phyloP scores from a whole-genome alignment of 768 basidiomycete species.

The Fomitopsis serialis region DNA sequence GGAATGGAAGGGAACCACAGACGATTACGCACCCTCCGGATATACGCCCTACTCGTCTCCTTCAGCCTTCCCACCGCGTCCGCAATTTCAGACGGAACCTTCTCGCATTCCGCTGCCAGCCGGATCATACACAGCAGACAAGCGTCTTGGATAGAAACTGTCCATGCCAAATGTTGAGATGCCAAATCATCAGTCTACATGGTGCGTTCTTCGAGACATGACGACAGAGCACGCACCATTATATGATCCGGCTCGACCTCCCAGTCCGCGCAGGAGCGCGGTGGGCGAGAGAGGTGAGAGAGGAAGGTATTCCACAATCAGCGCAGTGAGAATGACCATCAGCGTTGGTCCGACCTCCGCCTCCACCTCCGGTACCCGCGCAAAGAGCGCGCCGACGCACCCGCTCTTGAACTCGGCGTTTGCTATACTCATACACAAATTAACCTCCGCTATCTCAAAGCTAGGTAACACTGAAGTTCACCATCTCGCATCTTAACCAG shows the following conservation, averaged over 20 bases:
- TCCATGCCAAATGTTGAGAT: background rate
- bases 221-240: conserved; percentile 33
- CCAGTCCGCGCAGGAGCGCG: conserved; percentile 43
- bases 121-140: conserved; percentile 70
- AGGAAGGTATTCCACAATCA: conserved; percentile 58
- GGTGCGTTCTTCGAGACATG: background rate
- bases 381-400: conserved; percentile 26
- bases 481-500: conserved; percentile 47
- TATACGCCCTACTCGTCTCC: conserved; percentile 43
- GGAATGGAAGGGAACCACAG: background rate
- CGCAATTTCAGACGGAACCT: conserved; percentile 42
- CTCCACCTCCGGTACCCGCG: conserved; percentile 33
- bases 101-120: conserved; percentile 51
- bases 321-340: conserved; percentile 62
- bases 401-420: conserved; percentile 32
- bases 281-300: conserved; percentile 44
- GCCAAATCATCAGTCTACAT: background rate
- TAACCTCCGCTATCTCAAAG: background rate
- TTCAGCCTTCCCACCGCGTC: conserved; percentile 38
- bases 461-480: conserved; percentile 22
- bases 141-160: conserved; percentile 71
- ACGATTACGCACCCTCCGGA: conserved; percentile 43
- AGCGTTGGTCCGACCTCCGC: conserved; percentile 44
- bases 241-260: conserved; percentile 33
- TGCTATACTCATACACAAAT: conserved; percentile 27